Base-by-base conservation (phyloP, 192 early-diverging fungal species). In the Geranomyces variabilis region DNA sequence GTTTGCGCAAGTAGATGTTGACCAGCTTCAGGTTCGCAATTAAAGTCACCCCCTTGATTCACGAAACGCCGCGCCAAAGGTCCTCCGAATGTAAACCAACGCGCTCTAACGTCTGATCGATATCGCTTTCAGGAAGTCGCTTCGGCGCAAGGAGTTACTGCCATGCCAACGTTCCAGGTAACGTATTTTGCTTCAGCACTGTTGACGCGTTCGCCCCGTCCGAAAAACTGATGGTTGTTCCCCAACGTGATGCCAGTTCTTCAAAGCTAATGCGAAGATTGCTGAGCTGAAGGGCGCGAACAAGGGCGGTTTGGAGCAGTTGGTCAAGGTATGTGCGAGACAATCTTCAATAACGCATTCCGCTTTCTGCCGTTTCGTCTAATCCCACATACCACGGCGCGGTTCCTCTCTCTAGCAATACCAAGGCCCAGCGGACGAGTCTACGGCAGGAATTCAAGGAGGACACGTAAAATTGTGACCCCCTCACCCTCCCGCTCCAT, bases 231-330 rank as follows among this genome's bases (percentile, higher is more conserved):
- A 13, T 30, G 29, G 17, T 36, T 17, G 21, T 57, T 24, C 21
- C 14, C 17, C 29, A 4, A 24, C 34, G 36, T 41, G n/a, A n/a
- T n/a, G n/a, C n/a, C n/a, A 81, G 57, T 89, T 96, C 69, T 95
- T 86, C 81, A 90, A 90, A 63, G 88, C 77, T 34, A 90, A 86
- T 15, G 80, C 81, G 13, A 89, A 91, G 79, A 80, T 96, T 41
- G 87, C 73, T 24, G 90, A 93, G 71, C 66, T 98, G 45, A 88
- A 86, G 67, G 96, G 96, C 14, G 96, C 92, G 1, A 90, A 93
- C 79, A 78, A 81, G 57, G 59, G 77, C 61, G 83, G 82, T 24
- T 85, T 95, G 45, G 86, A 91, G 46, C 61, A 69, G 28, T 75
- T 88, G 9, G 80, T 94, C 34, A 87, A 88, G 63, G 69, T 73